Base-by-base conservation (phyloP, 371 early-diverging fungal species). In the Chytridiales sp. region DNA sequence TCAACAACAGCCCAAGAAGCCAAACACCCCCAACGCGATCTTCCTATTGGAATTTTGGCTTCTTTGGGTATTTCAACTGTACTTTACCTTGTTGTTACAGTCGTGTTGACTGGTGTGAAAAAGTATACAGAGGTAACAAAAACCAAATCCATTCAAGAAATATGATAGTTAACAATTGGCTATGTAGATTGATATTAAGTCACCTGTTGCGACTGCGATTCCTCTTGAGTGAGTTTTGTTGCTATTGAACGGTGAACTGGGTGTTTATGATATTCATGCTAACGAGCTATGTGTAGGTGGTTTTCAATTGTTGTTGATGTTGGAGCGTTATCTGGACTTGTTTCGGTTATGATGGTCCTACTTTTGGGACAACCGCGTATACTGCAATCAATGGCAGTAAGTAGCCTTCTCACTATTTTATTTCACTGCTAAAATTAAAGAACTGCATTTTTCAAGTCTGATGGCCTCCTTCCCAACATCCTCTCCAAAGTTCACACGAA, bases 1-100 rank as follows among this genome's bases (percentile, higher is more conserved):
- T 87, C 92, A 0, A 93, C 94, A 0, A 86, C 87, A 1, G 88
- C 95, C 2, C 87, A 90, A 70, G 95, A 95, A 75, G 80, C 89
- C 26, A 82, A 80, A 56, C 83, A 89, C 31, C 94, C 95, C 26
- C 81, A 84, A 35, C 76, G 85, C 6, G 92, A 94, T 68, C 65
- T 95, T 44, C 94, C 95, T 6, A 85, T 93, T 53, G 95, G 92
- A 35, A 92, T 95, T 57, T 76, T 91, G 58, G 82, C 78, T 26
- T 88, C 90, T 17, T 76, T 94, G 48, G 35, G 67, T 8, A 82
- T 94, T 51, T 87, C 89, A 59, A 91, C 93, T 0, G 74, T 77
- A 1, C 78, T 93, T 9, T 94, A 94, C 58, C 78, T 94, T 29
- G 85, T 78, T 39, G 50, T 69, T 34, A 52, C 85, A 39, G 75